phyloP scores from a whole-genome alignment of 2,329 filamentous ascomycete genomes.

The Trichoderma pleuroti region DNA sequence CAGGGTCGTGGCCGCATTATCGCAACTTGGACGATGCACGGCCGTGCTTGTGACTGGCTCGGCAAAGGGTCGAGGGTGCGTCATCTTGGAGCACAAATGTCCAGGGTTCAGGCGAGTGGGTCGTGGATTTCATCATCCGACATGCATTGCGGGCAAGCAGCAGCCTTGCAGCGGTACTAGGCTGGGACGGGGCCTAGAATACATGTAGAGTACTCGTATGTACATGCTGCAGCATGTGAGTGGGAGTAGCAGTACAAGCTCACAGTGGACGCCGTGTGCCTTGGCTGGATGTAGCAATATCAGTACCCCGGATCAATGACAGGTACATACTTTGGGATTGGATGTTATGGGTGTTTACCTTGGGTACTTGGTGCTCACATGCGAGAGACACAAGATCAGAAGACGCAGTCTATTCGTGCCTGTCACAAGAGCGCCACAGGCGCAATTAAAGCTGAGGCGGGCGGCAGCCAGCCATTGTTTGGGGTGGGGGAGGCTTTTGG shows the following conservation, averaged over 20 bases:
- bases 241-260: not conserved
- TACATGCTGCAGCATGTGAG: not conserved
- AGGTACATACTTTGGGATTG: not conserved
- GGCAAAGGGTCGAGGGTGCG: not conserved
- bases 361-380: not conserved
- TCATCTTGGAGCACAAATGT: not conserved
- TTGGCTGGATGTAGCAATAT: not conserved
- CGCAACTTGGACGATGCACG: not conserved
- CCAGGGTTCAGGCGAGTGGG: not conserved
- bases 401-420: not conserved
- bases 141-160: not conserved
- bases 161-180: conserved; percentile 10
- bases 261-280: not conserved
- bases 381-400: not conserved
- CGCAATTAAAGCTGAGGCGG: not conserved
- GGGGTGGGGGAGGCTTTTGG: not conserved
- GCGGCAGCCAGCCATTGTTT: not conserved
- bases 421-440: conserved; percentile 1
- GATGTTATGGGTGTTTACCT: not conserved
- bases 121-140: conserved; percentile 1
- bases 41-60: not conserved
- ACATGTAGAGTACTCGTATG: not conserved
- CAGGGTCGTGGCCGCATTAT: not conserved
- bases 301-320: not conserved
- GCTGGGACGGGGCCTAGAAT: too few species aligned